These are phyloP conservation scores for Xylariaceae sp. DNA, from an alignment of 2,329 filamentous ascomycete species.

Conservation along the genomic window DNA sequence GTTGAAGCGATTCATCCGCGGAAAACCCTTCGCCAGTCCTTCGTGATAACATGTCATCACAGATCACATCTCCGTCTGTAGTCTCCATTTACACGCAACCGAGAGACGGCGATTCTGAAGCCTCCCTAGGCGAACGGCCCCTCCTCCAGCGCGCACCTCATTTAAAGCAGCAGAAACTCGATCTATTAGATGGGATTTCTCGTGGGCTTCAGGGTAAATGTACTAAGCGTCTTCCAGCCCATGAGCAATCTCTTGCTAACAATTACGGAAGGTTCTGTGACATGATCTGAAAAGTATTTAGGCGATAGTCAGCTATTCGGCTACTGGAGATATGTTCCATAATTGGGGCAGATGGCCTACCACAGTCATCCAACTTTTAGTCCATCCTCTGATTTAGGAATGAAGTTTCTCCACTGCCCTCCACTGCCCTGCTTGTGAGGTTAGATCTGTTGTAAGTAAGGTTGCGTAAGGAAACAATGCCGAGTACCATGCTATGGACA, in stretches of 20 bases:
- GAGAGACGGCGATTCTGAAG: neutral
- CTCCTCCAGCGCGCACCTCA: neutral
- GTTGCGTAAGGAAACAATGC: neutral
- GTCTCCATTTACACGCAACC: neutral
- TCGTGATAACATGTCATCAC: neutral
- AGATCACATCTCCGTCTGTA: neutral
- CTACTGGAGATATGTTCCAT: neutral
- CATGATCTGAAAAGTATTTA: neutral
- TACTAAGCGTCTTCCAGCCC: neutral
- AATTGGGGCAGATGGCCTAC: neutral
- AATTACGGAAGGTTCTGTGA: neutral
- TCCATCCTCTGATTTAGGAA: neutral
- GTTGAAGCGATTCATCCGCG: neutral
- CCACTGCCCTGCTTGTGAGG: neutral
- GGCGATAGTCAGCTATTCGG: neutral
- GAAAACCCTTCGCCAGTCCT: neutral
- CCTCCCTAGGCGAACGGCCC: neutral
- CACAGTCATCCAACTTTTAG: neutral
- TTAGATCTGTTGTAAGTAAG: neutral
- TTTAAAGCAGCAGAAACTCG: neutral
- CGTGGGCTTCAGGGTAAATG: neutral
- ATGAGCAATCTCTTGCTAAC: neutral
- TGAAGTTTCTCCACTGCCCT: neutral
- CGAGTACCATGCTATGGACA: neutral
- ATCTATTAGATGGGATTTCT: neutral